Base-by-base conservation (phyloP, 257 asterid species). In the Ligustrum vulgare region DNA sequence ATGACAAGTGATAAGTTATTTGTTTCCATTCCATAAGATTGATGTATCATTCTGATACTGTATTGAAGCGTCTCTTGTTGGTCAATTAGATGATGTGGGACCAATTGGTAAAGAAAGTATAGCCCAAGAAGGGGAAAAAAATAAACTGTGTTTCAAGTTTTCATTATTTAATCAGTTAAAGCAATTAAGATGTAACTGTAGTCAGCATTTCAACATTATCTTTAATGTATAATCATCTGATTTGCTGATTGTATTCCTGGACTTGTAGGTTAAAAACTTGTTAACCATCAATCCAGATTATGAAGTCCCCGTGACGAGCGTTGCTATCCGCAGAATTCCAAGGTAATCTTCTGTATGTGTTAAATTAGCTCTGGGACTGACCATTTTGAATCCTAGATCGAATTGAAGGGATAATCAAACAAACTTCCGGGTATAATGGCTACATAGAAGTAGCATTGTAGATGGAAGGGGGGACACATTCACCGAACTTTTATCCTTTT, bases 251-350 rank as follows among this genome's bases (percentile, higher is more conserved):
- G 51, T 51, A 35, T 39, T 77, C 51, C 23, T 67, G 25, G 31
- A 58, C 39, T 79, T 73, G 32, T 77, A 94, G 98, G 93, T 84
- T 6, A 94, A 94, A 78, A 92, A 92, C 75, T 86, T 94, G 84
- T 82, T 94, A 72, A 90, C 97, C 22, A 76, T 94, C 78, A 95
- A 87, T 75, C 89, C 97, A 8, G 97, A 89, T 78, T 92, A 90
- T 41, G 87, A 86, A 81, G 81, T 87, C 68, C 93, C 93, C 6
- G 98, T 94, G 77, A 90, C 89, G 81, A 88, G 86, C 66, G 96
- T 94, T 76, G 89, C 97, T n/a, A 87, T 90, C 71, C 93, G 98
- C 56, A 92, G 87, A 83, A 88, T 94, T 51, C 98, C 98, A 34
- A 89, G 93, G 98, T 94, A 51, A 51, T 25, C 60, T 51, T 18